Base-by-base conservation (phyloP, 352 stramenopile genomes). In the Pythium grandisporangium region DNA sequence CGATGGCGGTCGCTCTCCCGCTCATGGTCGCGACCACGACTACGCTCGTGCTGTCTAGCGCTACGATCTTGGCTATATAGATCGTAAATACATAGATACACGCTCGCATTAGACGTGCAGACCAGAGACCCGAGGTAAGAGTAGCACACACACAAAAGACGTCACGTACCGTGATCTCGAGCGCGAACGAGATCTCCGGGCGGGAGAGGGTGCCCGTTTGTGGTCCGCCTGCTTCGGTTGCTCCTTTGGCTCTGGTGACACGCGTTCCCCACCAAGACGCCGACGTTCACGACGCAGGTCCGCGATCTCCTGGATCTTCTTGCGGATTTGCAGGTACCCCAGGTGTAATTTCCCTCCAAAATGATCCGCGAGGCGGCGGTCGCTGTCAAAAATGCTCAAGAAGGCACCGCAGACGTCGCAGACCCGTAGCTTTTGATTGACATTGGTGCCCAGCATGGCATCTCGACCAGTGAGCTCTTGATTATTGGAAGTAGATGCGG, bases 381-480 rank as follows among this genome's bases (percentile, higher is more conserved):
- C 86, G 36, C 79, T 95, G 63, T 96, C 86, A 40, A 90, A 96
- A 46, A 96, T 96, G 46, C 82, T 95, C 20, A 96, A 56, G 51
- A 95, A 93, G 4, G 86, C 84, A 5, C 86, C 86, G 46, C 86
- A 96, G 25, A 96, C 79, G 56, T 96, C 83, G 43, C 86, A 96
- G 37, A 96, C 84, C 16, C 82, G 79, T 10, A 95, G 53, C 49
- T 91, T 92, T 38, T 92, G 72, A 51, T 87, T 84, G 23, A 82
- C 74, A 20, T 72, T 68, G n/a, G 59, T 51, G 8, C 51, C 56
- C n/a, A n/a, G n/a, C n/a, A n/a, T n/a, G n/a, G n/a, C n/a, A n/a
- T n/a, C n/a, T n/a, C n/a, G n/a, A n/a, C n/a, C n/a, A n/a, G n/a
- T n/a, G n/a, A n/a, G n/a, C n/a, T n/a, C n/a, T n/a, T n/a, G n/a